These are phyloP conservation scores for Clarkia xantiana DNA, from an alignment of 345 rosid genomes.

Conservation along the genomic window DNA sequence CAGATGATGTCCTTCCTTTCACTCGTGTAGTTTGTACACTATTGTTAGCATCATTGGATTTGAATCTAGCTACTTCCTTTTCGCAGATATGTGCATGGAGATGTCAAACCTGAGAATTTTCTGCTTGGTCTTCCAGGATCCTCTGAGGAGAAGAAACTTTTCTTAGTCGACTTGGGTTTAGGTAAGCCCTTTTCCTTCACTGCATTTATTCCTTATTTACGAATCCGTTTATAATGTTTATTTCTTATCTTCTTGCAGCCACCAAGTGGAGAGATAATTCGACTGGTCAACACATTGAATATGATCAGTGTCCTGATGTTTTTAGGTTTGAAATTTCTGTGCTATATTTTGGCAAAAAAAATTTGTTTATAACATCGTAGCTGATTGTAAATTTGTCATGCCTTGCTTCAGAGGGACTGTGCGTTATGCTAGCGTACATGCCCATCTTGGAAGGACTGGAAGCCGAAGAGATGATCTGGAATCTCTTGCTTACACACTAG, in stretches of 20 bases:
- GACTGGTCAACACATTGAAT: conserved; percentile 80
- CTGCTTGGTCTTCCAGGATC: conserved; percentile 84
- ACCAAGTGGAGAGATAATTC: conserved; percentile 76
- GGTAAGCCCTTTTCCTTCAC: conserved; percentile 26
- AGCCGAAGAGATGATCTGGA: conserved; percentile 96
- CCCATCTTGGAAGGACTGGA: conserved; percentile 94
- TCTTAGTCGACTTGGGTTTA: conserved; percentile 86
- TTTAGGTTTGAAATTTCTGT: conserved; percentile 39
- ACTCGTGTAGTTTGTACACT: too few relatives aligned
- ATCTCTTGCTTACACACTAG: conserved; percentile 93
- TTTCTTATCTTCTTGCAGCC: conserved; percentile 39
- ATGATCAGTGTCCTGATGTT: conserved; percentile 98
- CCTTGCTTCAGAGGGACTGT: conserved; percentile 68
- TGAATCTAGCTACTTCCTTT: conserved; percentile 9
- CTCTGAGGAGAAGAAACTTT: conserved; percentile 74
- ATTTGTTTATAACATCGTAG: background rate
- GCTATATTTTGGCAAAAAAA: background rate
- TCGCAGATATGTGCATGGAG: conserved; percentile 90
- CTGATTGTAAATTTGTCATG: background rate
- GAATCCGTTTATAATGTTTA: conserved; percentile 1
- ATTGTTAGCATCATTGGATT: too few relatives aligned
- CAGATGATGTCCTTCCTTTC: too few relatives aligned
- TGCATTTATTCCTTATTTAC: background rate
- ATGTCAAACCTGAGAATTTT: conserved; percentile 95
- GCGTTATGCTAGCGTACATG: conserved; percentile 94